A percentile compares a stretch with the other conserved stretches of the same genome.
phyloP scores from a whole-genome alignment of 306 rosid species.

The Cucumis cinereus region DNA sequence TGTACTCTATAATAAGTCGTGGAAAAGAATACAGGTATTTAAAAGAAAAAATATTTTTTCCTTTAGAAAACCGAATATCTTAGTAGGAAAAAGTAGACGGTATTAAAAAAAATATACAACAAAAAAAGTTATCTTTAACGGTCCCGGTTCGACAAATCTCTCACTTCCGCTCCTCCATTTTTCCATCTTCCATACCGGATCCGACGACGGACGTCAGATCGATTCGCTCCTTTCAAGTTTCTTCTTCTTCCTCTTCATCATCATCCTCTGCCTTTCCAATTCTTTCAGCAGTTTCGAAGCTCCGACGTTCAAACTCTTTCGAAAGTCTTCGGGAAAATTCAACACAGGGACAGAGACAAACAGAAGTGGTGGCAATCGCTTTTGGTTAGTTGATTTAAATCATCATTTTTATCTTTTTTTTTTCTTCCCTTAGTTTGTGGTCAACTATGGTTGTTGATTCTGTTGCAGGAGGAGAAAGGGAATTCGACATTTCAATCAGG shows the following conservation, averaged over 20 bases:
- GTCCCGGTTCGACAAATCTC: neutral
- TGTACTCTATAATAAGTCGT: no score
- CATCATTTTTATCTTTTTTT: neutral
- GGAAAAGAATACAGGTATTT: no score
- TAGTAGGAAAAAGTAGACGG: no score
- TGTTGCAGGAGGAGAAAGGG: neutral
- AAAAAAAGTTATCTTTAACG: neutral
- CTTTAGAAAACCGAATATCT: no score
- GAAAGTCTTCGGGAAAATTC: neutral
- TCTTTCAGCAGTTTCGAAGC: neutral
- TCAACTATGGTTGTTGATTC: neutral
- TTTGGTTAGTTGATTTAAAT: neutral
- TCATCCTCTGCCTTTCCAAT: neutral
- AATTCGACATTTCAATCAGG: neutral
- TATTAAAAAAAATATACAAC: no score
- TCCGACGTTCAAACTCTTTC: neutral
- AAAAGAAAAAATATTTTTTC: no score
- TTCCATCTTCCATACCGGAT: neutral
- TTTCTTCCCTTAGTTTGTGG: neutral
- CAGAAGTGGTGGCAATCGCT: neutral
- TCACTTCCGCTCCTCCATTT: neutral
- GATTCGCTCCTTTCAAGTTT: neutral
- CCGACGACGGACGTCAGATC: conserved; percentile 1
- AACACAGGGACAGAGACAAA: neutral
- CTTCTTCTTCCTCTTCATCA: neutral